Evolutionary conservation across 2,329 filamentous ascomycete genomes (phyloP), one percentile per base, ranked within the genome.

Genomic region (Fonsecaea erecta): DNA sequence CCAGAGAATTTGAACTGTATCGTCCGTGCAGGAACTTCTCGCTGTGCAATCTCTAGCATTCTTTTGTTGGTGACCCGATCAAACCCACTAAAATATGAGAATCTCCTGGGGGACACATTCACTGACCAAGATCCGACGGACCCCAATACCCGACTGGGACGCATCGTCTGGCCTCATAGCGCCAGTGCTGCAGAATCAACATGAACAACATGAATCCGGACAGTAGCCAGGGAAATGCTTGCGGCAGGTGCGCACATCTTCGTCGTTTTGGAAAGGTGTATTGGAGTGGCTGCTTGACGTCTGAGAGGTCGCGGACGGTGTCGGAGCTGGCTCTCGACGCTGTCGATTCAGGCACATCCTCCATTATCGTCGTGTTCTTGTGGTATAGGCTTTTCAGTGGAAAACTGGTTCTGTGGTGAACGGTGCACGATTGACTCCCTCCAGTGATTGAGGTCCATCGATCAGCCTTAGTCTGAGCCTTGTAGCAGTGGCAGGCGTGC

Each of bases 111-210:
- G 28, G 28, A 30, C 28, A 30, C 8, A 54, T 35, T 35, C 28
- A 55, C 52, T 55, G 18, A 55, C 52, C 52, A n/a, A 55, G 52
- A 18, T 55, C 52, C 9, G 52, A 55, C 3, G 26, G 18, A 35
- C 52, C 52, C 52, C 52, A 55, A 35, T 55, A 55, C 21, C 52
- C 52, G 30, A 55, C 52, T 24, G 52, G 52, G 28, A 55, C 52
- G 16, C 52, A 55, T 35, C n/a, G 18, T 35, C 9, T 55, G 1
- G 52, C 28, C 52, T 35, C 5, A 55, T 34, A 11, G 16, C 32
- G 52, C 52, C 12, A 55, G 30, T 21, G 52, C 24, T 55, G 52
- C 52, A 55, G 30, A 16, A 55, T 24, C 30, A 55, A 55, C 12
- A 14, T 14, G 21, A 32, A 55, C 24, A 55, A 14, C 52, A 55